Percentiles rank a stretch among this genome's conserved stretches.
These are phyloP conservation scores for Pythium graminicola DNA, from an alignment of 352 stramenopile genomes.

Conservation along the genomic window DNA sequence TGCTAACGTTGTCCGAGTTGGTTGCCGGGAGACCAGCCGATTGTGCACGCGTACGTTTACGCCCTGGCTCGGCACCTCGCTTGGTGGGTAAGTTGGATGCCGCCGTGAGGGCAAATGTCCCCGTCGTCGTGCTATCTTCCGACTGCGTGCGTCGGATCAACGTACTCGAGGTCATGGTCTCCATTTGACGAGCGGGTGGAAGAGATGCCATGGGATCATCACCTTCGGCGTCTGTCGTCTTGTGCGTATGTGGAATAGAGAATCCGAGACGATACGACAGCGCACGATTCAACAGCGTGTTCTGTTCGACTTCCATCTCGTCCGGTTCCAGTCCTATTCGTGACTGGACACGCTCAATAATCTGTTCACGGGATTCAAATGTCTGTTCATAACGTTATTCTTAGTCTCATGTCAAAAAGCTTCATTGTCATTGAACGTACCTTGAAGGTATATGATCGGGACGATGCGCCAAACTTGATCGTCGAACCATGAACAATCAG, in stretches of 20 bases:
- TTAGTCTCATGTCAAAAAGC: no score
- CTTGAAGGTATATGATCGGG: slow-evolving; percentile 78
- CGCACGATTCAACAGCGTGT: slow-evolving; percentile 76
- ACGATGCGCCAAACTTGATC: slow-evolving; percentile 73
- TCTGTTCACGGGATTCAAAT: slow-evolving; percentile 73
- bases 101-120: slow-evolving; percentile 5
- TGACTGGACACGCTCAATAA: slow-evolving; percentile 47
- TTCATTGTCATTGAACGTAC: no score
- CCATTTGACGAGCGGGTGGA: slow-evolving; percentile 18
- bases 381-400: slow-evolving; percentile 12
- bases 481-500: slow-evolving; percentile 56
- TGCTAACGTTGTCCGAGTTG: no score
- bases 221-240: slow-evolving; percentile 15
- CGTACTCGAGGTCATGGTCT: slow-evolving; percentile 3
- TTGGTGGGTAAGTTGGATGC: background rate
- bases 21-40: slow-evolving; percentile 10
- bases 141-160: slow-evolving; percentile 19
- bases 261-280: slow-evolving; percentile 72
- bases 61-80: background rate
- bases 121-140: slow-evolving; percentile 15
- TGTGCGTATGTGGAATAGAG: slow-evolving; percentile 39
- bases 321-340: slow-evolving; percentile 47
- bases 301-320: slow-evolving; percentile 61
- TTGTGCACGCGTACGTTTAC: slow-evolving; percentile 18
- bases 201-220: slow-evolving; percentile 37